Percentiles rank a stretch among this genome's conserved stretches.
These are phyloP conservation scores for Tuber microsphaerosporum DNA, from an alignment of 495 filamentous ascomycete species.

Conservation along the genomic window DNA sequence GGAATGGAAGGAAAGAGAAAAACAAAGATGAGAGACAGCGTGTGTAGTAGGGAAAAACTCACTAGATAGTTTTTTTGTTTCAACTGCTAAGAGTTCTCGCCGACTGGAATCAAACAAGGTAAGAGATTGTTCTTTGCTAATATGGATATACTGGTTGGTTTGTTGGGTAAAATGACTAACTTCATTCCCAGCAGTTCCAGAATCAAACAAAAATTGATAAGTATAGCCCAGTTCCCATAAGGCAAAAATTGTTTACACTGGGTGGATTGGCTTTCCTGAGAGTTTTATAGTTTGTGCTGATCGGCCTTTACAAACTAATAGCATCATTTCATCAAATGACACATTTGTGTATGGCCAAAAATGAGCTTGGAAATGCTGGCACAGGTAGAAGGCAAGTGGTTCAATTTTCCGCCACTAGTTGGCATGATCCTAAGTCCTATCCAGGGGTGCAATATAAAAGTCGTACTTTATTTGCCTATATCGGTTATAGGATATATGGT, in stretches of 20 bases:
- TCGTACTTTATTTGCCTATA: constrained; percentile 19
- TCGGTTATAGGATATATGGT: constrained; percentile 10
- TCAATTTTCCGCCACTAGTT: constrained; percentile 23
- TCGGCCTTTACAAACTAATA: constrained; percentile 11
- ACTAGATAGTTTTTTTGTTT: too few relatives aligned
- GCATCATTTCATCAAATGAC: constrained; percentile 20
- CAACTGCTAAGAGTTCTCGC: constrained; percentile 1
- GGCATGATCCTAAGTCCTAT: not conserved
- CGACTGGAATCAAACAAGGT: constrained; percentile 7
- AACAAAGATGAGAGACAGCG: too few relatives aligned
- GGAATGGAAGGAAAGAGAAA: too few relatives aligned
- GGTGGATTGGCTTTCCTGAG: constrained; percentile 23
- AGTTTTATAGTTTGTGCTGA: constrained; percentile 25
- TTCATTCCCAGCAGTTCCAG: too few relatives aligned
- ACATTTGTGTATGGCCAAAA: constrained; percentile 7
- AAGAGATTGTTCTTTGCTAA: too few relatives aligned
- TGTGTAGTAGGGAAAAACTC: too few relatives aligned
- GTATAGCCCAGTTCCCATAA: constrained; percentile 15
- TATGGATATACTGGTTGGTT: constrained; percentile 14
- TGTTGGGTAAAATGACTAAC: not conserved
- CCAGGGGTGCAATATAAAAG: constrained; percentile 7
- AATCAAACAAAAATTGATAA: too few relatives aligned
- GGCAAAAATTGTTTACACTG: constrained; percentile 11
- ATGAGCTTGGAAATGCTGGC: not conserved
- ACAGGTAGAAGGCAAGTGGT: constrained; percentile 6